phyloP scores from a whole-genome alignment of 2,329 filamentous ascomycete genomes.

The Dothideomycetes sp. region DNA sequence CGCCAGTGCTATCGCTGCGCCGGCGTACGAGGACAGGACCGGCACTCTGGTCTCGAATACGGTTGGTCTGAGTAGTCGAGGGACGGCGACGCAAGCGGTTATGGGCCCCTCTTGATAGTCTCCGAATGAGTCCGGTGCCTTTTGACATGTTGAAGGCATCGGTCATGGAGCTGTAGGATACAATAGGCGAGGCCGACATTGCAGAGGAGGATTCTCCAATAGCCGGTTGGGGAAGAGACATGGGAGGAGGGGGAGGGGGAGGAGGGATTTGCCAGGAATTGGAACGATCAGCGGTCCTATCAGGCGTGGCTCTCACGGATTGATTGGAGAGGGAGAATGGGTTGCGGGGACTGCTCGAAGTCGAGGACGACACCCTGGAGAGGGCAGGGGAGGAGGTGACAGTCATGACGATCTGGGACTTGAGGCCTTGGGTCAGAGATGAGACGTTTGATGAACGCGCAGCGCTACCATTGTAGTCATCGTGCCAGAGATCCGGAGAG shows the following conservation, averaged over 20 bases:
- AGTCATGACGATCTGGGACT: constrained; percentile 10
- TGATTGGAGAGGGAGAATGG: constrained; percentile 18
- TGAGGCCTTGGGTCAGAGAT: not conserved
- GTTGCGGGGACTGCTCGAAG: constrained; percentile 27
- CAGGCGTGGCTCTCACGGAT: constrained; percentile 52
- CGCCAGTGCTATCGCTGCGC: constrained; percentile 80
- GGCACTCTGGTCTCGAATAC: constrained; percentile 72
- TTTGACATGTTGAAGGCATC: constrained; percentile 12
- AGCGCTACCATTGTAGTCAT: not conserved
- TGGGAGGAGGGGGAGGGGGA: constrained; percentile 7
- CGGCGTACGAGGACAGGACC: constrained; percentile 80
- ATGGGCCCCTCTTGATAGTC: constrained; percentile 71
- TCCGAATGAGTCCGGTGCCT: constrained; percentile 58
- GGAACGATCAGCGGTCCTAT: constrained; percentile 23
- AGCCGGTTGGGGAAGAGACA: constrained; percentile 9
- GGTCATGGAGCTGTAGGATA: constrained; percentile 10
- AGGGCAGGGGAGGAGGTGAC: constrained; percentile 16
- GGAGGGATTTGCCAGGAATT: constrained; percentile 3
- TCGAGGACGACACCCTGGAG: constrained; percentile 23
- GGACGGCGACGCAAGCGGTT: constrained; percentile 62
- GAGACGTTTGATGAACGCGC: constrained; percentile 1
- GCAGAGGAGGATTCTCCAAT: constrained; percentile 7
- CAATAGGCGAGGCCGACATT: constrained; percentile 8
- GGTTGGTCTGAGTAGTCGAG: constrained; percentile 62
- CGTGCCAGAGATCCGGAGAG: not conserved